These are phyloP conservation scores for Pichia sp. DNA, from an alignment of 1,139 yeast species.

Conservation along the genomic window DNA sequence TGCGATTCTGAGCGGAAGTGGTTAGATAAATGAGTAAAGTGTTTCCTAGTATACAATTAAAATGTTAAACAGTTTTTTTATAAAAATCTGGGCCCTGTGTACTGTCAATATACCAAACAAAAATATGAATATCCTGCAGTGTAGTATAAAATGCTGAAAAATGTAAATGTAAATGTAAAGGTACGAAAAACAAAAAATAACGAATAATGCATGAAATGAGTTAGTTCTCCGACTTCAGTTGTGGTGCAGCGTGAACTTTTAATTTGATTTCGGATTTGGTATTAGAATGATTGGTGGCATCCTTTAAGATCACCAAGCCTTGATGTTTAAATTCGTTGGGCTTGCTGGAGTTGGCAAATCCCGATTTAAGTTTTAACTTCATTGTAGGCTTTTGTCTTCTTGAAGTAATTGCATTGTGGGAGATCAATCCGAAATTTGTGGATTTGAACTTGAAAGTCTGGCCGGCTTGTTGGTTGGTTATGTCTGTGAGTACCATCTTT, in stretches of 20 bases:
- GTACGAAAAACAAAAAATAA: too few species aligned
- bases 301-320: not conserved
- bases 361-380: slow-evolving; percentile 21
- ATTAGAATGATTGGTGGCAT: slow-evolving; percentile 1
- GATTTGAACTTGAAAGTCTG: slow-evolving; percentile 31
- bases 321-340: slow-evolving; percentile 4
- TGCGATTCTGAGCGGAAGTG: too few species aligned
- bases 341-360: slow-evolving; percentile 1
- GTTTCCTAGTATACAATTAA: not conserved
- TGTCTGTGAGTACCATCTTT: slow-evolving; percentile 9
- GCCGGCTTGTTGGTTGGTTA: slow-evolving; percentile 12
- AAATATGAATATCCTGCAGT: not conserved
- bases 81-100: not conserved
- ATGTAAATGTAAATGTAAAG: not conserved
- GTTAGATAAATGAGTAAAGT: not conserved
- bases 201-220: too few species aligned
- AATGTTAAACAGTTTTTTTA: not conserved
- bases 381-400: slow-evolving; percentile 30
- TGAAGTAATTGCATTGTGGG: slow-evolving; percentile 20
- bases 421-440: slow-evolving; percentile 26
- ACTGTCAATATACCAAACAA: not conserved
- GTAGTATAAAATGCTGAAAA: not conserved
- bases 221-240: not conserved
- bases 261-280: not conserved
- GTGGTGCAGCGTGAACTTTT: not conserved